Percentiles rank a stretch among this genome's conserved stretches.
phyloP scores from a whole-genome alignment of 2,329 filamentous ascomycete genomes.

The Aureobasidium sp. region DNA sequence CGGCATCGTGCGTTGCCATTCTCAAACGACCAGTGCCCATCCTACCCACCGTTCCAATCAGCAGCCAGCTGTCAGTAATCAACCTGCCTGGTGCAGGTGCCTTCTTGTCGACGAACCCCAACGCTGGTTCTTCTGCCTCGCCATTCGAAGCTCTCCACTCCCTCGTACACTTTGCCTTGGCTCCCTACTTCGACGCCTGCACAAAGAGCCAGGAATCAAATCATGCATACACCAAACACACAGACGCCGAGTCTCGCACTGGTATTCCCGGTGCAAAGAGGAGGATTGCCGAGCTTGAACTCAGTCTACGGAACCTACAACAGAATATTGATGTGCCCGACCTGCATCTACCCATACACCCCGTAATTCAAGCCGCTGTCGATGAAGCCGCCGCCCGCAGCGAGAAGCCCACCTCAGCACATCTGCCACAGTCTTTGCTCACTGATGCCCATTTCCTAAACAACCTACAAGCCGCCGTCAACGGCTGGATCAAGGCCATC shows the following conservation, averaged over 20 bases:
- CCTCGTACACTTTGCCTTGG: slow-evolving; percentile 80
- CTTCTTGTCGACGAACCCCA: slow-evolving; percentile 37
- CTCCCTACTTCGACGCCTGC: slow-evolving; percentile 95
- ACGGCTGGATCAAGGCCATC: slow-evolving; percentile 98
- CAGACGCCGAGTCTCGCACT: slow-evolving; percentile 83
- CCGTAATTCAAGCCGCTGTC: slow-evolving; percentile 76
- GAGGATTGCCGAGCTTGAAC: slow-evolving; percentile 86
- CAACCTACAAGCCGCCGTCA: slow-evolving; percentile 84
- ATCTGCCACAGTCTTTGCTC: slow-evolving; percentile 67
- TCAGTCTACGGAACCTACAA: slow-evolving; percentile 83
- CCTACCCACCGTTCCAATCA: slow-evolving; percentile 72
- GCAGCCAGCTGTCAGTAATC: slow-evolving; percentile 83
- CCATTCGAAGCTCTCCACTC: slow-evolving; percentile 91
- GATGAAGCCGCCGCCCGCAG: slow-evolving; percentile 61
- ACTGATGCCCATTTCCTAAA: slow-evolving; percentile 90
- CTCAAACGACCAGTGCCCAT: slow-evolving; percentile 85
- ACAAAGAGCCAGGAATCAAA: slow-evolving; percentile 69
- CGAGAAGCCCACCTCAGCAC: slow-evolving; percentile 65
- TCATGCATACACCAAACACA: slow-evolving; percentile 55
- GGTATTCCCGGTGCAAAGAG: slow-evolving; percentile 97
- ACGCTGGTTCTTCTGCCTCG: slow-evolving; percentile 65
- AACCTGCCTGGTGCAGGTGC: slow-evolving; percentile 61
- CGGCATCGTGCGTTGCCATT: slow-evolving; percentile 76
- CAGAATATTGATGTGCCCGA: slow-evolving; percentile 98
- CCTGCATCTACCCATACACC: slow-evolving; percentile 77